These are phyloP conservation scores for Quercus agrifolia DNA, from an alignment of 306 rosid species.

Conservation along the genomic window DNA sequence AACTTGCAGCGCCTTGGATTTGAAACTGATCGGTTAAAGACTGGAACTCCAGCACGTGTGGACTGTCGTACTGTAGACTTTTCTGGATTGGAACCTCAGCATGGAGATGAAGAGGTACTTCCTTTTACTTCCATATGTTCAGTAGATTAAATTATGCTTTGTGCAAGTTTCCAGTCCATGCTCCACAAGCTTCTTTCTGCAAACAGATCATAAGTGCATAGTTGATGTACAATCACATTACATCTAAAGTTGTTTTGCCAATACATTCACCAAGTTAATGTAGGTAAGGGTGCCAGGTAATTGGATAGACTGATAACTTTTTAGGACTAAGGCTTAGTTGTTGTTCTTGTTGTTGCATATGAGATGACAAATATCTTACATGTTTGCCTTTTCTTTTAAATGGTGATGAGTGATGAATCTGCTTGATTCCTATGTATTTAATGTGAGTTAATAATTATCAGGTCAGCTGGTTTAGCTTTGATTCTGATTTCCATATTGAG, in stretches of 20 bases:
- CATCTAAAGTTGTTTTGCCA: neutral
- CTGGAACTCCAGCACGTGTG: constrained; percentile 97
- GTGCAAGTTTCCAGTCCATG: constrained; percentile 19
- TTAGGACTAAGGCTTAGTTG: too few species aligned
- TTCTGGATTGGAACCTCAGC: constrained; percentile 84
- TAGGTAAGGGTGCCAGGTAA: constrained; percentile 5
- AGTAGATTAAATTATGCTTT: constrained; percentile 32
- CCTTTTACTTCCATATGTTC: constrained; percentile 54
- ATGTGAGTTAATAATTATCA: constrained; percentile 40
- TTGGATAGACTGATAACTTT: constrained; percentile 18
- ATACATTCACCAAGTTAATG: constrained; percentile 13
- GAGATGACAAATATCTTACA: neutral
- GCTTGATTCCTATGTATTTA: constrained; percentile 14
- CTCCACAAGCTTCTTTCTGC: constrained; percentile 27
- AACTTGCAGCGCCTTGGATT: constrained; percentile 82
- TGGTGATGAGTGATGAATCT: constrained; percentile 5
- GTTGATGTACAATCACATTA: neutral
- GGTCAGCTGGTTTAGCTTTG: constrained; percentile 98
- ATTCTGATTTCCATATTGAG: constrained; percentile 84
- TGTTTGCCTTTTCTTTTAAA: constrained; percentile 12
- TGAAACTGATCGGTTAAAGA: constrained; percentile 85
- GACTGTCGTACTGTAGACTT: constrained; percentile 83
- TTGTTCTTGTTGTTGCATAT: neutral
- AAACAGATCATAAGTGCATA: constrained; percentile 3
- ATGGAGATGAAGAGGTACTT: constrained; percentile 93